A percentile compares a stretch with the other conserved stretches of the same genome.
phyloP scores from a whole-genome alignment of 768 basidiomycete genomes.

The Wakefieldia striispora region DNA sequence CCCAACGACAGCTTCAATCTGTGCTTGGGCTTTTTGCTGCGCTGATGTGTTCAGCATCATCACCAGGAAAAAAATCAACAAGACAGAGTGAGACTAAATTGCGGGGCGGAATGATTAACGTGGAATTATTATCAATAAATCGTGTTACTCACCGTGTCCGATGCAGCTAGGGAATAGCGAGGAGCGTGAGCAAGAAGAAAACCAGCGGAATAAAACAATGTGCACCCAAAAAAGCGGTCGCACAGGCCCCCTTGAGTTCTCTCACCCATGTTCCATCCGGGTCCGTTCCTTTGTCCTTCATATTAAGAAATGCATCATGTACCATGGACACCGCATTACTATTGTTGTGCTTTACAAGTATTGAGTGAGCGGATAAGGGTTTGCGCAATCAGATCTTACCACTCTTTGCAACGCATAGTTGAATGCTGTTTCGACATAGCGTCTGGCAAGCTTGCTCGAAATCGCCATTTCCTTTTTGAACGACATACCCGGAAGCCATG shows the following conservation, averaged over 20 bases:
- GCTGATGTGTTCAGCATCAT: slow-evolving; percentile 3
- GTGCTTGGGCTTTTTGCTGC: slow-evolving; percentile 13
- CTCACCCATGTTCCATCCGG: neutral
- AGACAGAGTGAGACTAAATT: neutral
- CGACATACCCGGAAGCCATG: slow-evolving; percentile 11
- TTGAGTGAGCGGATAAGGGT: neutral
- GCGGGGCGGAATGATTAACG: neutral
- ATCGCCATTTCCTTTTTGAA: neutral
- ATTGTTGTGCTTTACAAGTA: neutral
- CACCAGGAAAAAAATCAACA: slow-evolving; percentile 11
- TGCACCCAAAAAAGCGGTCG: neutral
- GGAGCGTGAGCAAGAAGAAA: neutral
- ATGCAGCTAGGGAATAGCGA: neutral
- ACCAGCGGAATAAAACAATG: neutral
- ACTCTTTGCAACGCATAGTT: neutral
- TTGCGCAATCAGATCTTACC: neutral
- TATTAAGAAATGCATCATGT: neutral
- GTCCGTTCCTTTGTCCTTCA: neutral
- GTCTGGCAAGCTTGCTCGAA: neutral
- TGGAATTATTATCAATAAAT: too few relatives aligned
- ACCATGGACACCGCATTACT: neutral
- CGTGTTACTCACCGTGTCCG: slow-evolving; percentile 7
- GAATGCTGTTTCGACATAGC: slow-evolving; percentile 4
- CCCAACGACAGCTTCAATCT: slow-evolving; percentile 11
- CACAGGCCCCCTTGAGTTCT: neutral